A percentile compares a stretch with the other conserved stretches of the same genome.
Evolutionary conservation across 2,329 filamentous ascomycete species (phyloP).

Genomic region (Cytospora chrysosperma): DNA sequence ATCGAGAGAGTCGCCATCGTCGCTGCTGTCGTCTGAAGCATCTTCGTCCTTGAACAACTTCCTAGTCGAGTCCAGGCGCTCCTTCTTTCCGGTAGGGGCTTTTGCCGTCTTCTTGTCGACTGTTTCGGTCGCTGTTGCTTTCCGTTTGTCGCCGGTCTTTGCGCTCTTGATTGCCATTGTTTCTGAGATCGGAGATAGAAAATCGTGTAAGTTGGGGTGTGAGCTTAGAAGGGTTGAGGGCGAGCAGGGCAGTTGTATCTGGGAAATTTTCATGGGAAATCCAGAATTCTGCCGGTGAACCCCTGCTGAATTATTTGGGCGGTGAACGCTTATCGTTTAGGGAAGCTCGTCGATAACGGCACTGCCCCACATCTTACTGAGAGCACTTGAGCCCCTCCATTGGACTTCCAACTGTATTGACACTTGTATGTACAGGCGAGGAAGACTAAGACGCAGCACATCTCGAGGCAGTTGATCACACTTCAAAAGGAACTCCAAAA

Average conservation of each 20-base stretch:
- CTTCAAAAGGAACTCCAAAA: not conserved
- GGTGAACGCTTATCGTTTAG: not conserved
- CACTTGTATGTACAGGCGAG: not conserved
- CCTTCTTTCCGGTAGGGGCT: constrained; percentile 48
- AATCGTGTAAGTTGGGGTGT: not conserved
- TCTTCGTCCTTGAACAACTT: constrained; percentile 36
- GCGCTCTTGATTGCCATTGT: constrained; percentile 51
- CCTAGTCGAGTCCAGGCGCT: constrained; percentile 38
- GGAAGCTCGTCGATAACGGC: constrained; percentile 12
- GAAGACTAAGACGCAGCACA: not conserved
- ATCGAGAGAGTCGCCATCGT: constrained; percentile 41
- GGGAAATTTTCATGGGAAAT: constrained; percentile 18
- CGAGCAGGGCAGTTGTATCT: not conserved
- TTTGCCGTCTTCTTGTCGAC: constrained; percentile 44
- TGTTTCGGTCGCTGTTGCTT: constrained; percentile 46
- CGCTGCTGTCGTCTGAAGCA: constrained; percentile 37
- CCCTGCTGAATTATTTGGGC: constrained; percentile 7
- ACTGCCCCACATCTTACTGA: constrained; percentile 1
- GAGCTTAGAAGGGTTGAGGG: not conserved
- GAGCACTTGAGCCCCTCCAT: not conserved
- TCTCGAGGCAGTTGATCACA: not conserved
- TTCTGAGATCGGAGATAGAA: constrained; percentile 14
- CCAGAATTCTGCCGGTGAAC: constrained; percentile 16
- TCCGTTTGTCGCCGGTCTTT: constrained; percentile 55
- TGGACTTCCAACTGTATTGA: not conserved